Evolutionary conservation across 192 early-diverging fungal genomes (phyloP), one percentile per base, ranked within the genome.

Genomic region (Dispira parvispora): DNA sequence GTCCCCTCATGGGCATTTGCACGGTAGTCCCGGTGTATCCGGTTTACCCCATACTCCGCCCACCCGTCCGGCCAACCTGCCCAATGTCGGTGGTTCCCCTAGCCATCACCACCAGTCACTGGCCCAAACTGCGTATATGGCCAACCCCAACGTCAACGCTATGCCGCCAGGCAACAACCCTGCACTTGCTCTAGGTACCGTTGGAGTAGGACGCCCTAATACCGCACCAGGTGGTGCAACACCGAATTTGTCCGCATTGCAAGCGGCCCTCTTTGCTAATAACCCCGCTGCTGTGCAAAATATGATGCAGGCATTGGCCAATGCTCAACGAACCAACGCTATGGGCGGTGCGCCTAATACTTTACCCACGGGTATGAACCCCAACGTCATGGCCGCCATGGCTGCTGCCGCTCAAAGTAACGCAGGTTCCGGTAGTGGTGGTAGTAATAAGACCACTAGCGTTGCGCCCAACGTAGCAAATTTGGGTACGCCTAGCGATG

Each of bases 241-340:
- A 23, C 47, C 47, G 8, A 50, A 60, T 14, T 55, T 26, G 3
- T 18, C 53, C n/a, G 53, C 25, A 18, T 27, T 55, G 53, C 53
- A 55, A 26, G 53, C 53, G 25, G 20, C 53, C 53, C 53, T 55
- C n/a, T 13, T 55, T 13, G 53, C 20, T 13, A 18, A 18, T 55
- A 13, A 13, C 26, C 10, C 47, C 16, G 47, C 47, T 50, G 47
- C 26, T 43, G 43, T 43, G 4, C 13, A 28, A 18, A 18, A 43
- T 8, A 60, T 60, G 57, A 43, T 43, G 14, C 57, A 60, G 32
- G 57, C 57, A 8, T 27, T 60, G 14, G n/a, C 18, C 57, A 26
- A 18, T 55, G 57, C 32, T 16, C 57, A 60, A 43, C 57, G 57
- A 3, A 3, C 57, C 10, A 43, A 18, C 8, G 53, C 53, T 28